Conservation (phyloP, 257 asterid species). For the Solanum piurae region DNA sequence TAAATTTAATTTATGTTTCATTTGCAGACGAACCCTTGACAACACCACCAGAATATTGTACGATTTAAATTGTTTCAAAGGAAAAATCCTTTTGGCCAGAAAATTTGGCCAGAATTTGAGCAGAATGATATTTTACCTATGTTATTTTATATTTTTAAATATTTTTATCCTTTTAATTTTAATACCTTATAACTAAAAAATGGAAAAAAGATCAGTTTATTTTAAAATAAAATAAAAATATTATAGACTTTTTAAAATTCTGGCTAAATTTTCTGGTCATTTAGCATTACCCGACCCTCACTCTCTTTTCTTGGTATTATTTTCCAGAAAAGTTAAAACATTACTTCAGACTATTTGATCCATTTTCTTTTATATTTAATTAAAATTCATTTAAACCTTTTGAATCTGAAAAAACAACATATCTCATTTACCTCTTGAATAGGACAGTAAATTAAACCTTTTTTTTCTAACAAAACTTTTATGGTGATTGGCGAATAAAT, state of each 20-base stretch:
- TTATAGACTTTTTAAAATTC: too few species aligned
- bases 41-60: neutral
- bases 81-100: too few species aligned
- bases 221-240: too few species aligned
- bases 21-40: neutral
- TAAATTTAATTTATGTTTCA: neutral
- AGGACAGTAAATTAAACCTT: neutral
- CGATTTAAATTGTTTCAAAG: too few species aligned
- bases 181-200: too few species aligned
- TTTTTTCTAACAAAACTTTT: neutral
- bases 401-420: neutral
- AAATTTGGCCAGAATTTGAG: too few species aligned
- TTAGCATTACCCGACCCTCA: neutral
- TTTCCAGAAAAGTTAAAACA: neutral
- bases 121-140: too few species aligned
- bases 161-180: too few species aligned
- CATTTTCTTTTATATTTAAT: neutral
- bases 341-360: neutral
- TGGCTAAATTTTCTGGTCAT: too few species aligned
- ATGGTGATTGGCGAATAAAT: neutral
- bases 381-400: neutral
- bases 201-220: too few species aligned
- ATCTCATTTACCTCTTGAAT: neutral
- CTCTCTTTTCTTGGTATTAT: neutral
- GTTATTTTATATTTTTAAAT: too few species aligned